Percentiles rank a stretch among this genome's conserved stretches.
These are phyloP conservation scores for Cryptosporidium viatorum DNA, from an alignment of 169 alveolate species.

Conservation along the genomic window DNA sequence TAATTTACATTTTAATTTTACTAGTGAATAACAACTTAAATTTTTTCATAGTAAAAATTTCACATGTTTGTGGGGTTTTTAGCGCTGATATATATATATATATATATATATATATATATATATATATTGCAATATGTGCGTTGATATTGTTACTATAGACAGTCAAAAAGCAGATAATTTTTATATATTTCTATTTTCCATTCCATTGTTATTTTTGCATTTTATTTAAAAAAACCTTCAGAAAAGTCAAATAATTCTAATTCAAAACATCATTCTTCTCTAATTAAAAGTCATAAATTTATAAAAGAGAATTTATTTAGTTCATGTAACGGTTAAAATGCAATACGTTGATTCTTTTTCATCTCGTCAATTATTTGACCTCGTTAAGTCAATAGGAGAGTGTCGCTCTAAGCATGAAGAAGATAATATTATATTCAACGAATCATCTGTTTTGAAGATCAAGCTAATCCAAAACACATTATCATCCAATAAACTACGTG, in stretches of 20 bases:
- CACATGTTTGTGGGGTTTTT: slow-evolving; percentile 18
- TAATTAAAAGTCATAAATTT: too few relatives aligned
- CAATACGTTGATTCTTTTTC: slow-evolving; percentile 72
- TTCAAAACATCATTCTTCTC: too few relatives aligned
- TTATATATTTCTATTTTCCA: not conserved
- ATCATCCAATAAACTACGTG: slow-evolving; percentile 87
- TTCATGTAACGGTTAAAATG: slow-evolving; percentile 1
- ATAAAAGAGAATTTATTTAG: not conserved
- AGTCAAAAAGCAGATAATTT: not conserved
- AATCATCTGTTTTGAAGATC: slow-evolving; percentile 83
- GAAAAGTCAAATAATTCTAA: not conserved
- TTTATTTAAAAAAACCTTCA: too few relatives aligned
- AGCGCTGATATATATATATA: not conserved
- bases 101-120: not conserved
- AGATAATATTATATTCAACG: slow-evolving; percentile 91
- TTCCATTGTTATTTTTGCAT: too few relatives aligned
- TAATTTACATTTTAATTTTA: not conserved
- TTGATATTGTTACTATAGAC: not conserved
- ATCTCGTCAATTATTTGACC: slow-evolving; percentile 86
- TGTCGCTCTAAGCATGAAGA: slow-evolving; percentile 93
- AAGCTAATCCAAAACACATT: slow-evolving; percentile 84
- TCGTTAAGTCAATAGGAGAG: slow-evolving; percentile 93
- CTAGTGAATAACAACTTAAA: not conserved
- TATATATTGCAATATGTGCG: not conserved
- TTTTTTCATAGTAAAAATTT: not conserved